Base-by-base conservation (phyloP, 306 rosid species). In the Castanea sativa region DNA sequence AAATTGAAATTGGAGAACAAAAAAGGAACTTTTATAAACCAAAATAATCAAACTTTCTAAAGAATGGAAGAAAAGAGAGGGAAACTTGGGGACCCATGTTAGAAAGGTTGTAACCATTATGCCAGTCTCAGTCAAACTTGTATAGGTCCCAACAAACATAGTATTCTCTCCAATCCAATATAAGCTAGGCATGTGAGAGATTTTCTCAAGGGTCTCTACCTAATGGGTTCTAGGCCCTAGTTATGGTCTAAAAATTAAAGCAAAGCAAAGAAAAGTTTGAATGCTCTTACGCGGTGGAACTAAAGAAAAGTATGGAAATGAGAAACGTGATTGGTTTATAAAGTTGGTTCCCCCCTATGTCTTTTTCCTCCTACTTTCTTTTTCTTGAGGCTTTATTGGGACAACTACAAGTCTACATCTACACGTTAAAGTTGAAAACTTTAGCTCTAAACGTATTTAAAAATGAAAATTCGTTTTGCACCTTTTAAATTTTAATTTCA, bases 1-100 rank as follows among this genome's bases (percentile, higher is more conserved):
- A 82, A 73, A 82, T 82, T 43, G 77, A 59, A 69, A 78, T 33
- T 5, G 55, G 10, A 14, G 64, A 13, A 51, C 72, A 79, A 45
- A 76, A 55, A 59, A 38, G 25, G 52, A 19, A 51, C 51, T 82
- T 81, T 79, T 51, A 67, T 51, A 78, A 82, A 83, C 53, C 76
- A 85, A 68, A 29, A 61, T 25, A n/a, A 30, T 14, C 33, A n/a
- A 13, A 41, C 19, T 76, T 60, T 49, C 61, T 75, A 71, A 72
- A 64, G 41, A 4, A 18, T 18, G 71, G 73, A 65, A 45, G 55
- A 30, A 56, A 79, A 69, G 20, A 69, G 20, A 75, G 68, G 80
- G 67, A 55, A 73, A 23, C 33, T 6, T 13, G 51, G 74, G 74
- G 78, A 60, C 85, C 81, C 77, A 38, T 55, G 19, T 20, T 60